These are phyloP conservation scores for Aspergillus cejpii DNA, from an alignment of 2,329 filamentous ascomycete genomes.

Conservation along the genomic window DNA sequence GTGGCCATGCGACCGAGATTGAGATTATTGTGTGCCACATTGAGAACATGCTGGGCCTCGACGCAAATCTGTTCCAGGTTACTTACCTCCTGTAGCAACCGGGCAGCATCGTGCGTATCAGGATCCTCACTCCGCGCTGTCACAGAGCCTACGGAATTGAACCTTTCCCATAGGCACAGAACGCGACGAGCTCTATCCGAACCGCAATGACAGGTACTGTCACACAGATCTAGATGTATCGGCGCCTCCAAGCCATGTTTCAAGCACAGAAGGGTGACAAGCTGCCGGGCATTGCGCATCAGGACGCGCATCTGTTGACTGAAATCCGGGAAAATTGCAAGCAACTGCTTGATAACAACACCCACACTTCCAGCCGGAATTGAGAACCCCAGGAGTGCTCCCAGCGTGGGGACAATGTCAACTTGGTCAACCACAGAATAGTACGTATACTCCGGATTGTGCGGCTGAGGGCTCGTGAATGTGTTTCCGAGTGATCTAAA, in stretches of 20 bases:
- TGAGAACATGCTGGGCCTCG: neutral
- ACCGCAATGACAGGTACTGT: neutral
- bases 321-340: neutral
- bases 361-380: neutral
- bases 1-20: neutral
- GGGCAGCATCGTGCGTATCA: neutral
- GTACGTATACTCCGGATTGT: neutral
- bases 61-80: neutral
- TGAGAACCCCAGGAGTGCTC: neutral
- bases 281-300: neutral
- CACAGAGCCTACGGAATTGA: neutral
- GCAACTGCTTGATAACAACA: neutral
- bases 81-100: neutral
- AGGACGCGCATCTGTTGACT: neutral
- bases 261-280: neutral
- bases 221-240: neutral
- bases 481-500: neutral
- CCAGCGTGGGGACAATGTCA: neutral
- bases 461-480: neutral
- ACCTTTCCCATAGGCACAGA: neutral
- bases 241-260: neutral
- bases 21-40: neutral
- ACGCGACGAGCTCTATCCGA: neutral
- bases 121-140: neutral
- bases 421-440: neutral